Percentiles rank a stretch among this genome's conserved stretches.
These are phyloP conservation scores for Coemansia sp. DNA, from an alignment of 192 early-diverging fungal species.

Conservation along the genomic window DNA sequence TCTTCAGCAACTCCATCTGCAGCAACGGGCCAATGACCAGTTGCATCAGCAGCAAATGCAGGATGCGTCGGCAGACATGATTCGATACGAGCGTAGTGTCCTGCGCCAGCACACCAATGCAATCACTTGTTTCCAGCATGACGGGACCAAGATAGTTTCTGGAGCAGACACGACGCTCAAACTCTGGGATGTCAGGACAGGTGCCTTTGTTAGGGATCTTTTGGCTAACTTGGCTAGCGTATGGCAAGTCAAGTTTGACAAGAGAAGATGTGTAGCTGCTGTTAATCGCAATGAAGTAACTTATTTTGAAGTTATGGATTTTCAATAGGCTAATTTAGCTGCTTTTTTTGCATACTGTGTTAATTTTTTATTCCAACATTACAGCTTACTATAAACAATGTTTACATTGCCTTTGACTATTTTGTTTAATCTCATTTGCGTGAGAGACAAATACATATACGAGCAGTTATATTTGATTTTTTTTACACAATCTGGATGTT, in stretches of 20 bases:
- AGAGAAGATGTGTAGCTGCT: slow-evolving; percentile 74
- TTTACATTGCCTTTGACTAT: too few species aligned
- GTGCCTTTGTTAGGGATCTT: slow-evolving; percentile 78
- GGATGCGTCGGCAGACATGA: slow-evolving; percentile 11
- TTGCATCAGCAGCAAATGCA: slow-evolving; percentile 28
- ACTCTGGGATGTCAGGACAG: slow-evolving; percentile 93
- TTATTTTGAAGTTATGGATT: slow-evolving; percentile 57
- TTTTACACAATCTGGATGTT: too few species aligned
- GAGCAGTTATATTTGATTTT: too few species aligned
- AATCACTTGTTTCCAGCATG: slow-evolving; percentile 99
- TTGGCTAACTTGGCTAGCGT: slow-evolving; percentile 79
- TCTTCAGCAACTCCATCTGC: slow-evolving; percentile 42
- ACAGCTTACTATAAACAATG: too few species aligned
- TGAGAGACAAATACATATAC: too few species aligned
- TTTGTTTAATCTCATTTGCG: too few species aligned
- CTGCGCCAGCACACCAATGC: slow-evolving; percentile 67
- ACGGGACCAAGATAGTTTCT: slow-evolving; percentile 86
- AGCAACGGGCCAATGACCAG: slow-evolving; percentile 48
- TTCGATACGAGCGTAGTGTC: slow-evolving; percentile 58
- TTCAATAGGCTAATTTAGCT: slow-evolving; percentile 3
- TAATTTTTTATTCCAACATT: slow-evolving; percentile 2
- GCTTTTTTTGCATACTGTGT: slow-evolving; percentile 1
- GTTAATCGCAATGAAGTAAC: slow-evolving; percentile 58
- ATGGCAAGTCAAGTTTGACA: slow-evolving; percentile 95
- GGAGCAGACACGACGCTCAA: slow-evolving; percentile 93